phyloP scores from a whole-genome alignment of 768 basidiomycete species.

The Infundibulicybe gibba region DNA sequence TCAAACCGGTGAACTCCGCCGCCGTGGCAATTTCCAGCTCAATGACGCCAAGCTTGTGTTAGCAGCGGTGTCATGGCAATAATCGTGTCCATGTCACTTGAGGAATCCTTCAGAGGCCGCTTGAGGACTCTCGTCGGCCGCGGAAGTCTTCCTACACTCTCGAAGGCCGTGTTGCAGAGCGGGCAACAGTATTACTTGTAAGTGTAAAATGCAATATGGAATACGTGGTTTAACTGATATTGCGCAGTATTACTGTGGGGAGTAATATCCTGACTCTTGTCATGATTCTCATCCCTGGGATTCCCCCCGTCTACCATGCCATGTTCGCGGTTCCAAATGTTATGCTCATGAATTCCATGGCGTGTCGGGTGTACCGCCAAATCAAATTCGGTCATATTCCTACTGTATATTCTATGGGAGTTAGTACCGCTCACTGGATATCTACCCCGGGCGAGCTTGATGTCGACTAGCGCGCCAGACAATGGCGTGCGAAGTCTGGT shows the following conservation, averaged over 20 bases:
- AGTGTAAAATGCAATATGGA: neutral
- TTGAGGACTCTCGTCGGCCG: neutral
- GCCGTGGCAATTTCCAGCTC: constrained; percentile 18
- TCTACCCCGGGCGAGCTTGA: no score
- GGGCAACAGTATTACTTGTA: no score
- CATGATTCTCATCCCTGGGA: constrained; percentile 14
- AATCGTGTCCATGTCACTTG: no score
- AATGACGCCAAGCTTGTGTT: constrained; percentile 31
- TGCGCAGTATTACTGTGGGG: constrained; percentile 20
- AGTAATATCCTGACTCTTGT: constrained; percentile 19
- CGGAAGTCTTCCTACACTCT: no score
- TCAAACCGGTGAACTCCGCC: constrained; percentile 20
- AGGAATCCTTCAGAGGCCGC: no score
- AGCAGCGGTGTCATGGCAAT: constrained; percentile 26
- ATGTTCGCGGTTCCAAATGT: constrained; percentile 24
- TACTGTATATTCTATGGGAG: no score
- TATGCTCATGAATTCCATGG: constrained; percentile 26
- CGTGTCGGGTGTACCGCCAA: constrained; percentile 26
- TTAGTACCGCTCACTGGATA: no score
- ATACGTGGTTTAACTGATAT: neutral
- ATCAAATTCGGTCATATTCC: constrained; percentile 13
- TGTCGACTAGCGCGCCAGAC: no score
- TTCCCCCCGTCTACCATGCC: constrained; percentile 18
- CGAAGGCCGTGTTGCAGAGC: no score
- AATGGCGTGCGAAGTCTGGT: no score